Base-by-base conservation (phyloP, 768 basidiomycete genomes). In the Lactifluus rugatus region DNA sequence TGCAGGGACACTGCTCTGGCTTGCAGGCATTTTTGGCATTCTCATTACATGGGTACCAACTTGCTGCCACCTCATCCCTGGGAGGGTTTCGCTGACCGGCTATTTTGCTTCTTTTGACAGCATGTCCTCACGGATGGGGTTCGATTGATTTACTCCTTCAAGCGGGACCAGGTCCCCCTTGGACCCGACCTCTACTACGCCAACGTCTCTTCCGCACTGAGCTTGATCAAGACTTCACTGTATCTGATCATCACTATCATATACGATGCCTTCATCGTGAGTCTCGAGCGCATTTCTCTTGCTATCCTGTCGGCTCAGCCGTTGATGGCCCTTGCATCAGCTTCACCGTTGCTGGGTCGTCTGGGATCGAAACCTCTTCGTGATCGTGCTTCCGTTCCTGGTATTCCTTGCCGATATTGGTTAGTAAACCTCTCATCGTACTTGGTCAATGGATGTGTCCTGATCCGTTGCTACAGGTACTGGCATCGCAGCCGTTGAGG, bases 321-420 rank as follows among this genome's bases (percentile, higher is more conserved):
- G 13, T 32, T 13, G 19, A n/a, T n/a, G 13, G 28, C 53, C 2
- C 5, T 19, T 16, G 16, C 11, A 7, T 25, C 52, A 69, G 67
- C 56, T 69, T 21, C 62, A 68, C 42, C 68, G 68, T 16, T 60
- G 56, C 48, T 69, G 58, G 48, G 48, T 66, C 51, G 56, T 69
- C 26, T 69, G 68, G 68, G 67, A 65, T n/a, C 60, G 60, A 21
- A 67, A 28, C 45, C 50, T 44, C 39, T 14, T 45, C 25, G 56
- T 69, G 34, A 46, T 57, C n/a, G 0, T 48, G 7, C 28, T 68
- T n/a, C 68, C 68, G 10, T 56, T 60, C 54, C 31, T 67, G 26
- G 51, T 66, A n/a, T 69, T 66, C 57, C 49, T 68, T 8, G 66
- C 68, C n/a, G 68, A 69, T 44, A 62, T 68, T 14, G 68, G 69